Evolutionary conservation across 2,329 filamentous ascomycete genomes (phyloP).

Genomic region (Botrytis cinerea): DNA sequence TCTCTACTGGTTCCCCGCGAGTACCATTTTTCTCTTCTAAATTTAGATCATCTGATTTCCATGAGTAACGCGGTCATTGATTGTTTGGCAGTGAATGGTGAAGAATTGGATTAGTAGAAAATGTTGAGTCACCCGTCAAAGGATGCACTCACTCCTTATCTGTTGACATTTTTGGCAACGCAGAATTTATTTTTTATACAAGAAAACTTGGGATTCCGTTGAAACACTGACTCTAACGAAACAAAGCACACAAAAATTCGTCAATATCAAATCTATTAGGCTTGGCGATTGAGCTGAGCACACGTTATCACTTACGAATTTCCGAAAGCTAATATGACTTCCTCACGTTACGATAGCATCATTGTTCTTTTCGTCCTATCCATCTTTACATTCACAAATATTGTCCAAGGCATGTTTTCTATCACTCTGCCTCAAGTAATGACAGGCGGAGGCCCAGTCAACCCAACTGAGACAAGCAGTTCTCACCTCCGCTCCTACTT

Average conservation of each 20-base stretch:
- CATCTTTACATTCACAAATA: not conserved
- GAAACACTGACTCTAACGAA: not conserved
- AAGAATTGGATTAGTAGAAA: not conserved
- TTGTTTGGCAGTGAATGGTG: not conserved
- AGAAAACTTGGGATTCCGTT: accelerated
- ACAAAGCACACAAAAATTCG: not conserved
- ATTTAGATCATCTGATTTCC: too few relatives aligned
- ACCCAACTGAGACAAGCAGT: not conserved
- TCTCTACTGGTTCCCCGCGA: too few relatives aligned
- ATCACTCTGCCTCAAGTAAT: not conserved
- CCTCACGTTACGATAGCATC: not conserved
- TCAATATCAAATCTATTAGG: not conserved
- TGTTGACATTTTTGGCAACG: not conserved
- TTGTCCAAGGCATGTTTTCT: not conserved
- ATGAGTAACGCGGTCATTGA: not conserved
- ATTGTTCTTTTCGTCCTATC: not conserved
- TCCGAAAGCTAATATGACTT: not conserved
- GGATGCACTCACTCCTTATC: too few relatives aligned
- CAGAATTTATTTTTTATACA: not conserved
- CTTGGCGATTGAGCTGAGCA: accelerated
- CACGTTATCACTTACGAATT: not conserved
- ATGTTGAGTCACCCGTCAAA: not conserved
- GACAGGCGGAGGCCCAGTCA: not conserved
- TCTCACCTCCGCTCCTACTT: not conserved
- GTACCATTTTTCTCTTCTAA: too few relatives aligned